Percentiles rank a stretch among this genome's conserved stretches.
Conservation (phyloP, 495 filamentous ascomycete genomes). For the Penicillium dipodomyicola region DNA sequence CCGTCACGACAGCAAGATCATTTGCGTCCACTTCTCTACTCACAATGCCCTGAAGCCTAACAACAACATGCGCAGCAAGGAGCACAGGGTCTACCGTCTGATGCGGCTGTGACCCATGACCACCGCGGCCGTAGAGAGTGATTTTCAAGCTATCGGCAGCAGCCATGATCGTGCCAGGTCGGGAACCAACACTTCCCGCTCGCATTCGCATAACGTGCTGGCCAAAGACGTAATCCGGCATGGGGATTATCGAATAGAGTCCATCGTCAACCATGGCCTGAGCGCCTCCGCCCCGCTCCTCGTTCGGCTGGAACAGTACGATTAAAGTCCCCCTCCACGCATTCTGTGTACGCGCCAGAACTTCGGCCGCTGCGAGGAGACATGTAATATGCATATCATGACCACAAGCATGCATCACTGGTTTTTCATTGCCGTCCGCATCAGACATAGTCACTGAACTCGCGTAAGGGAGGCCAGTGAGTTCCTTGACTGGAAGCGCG, state of each 20-base stretch:
- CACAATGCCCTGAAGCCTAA: slow-evolving; percentile 51
- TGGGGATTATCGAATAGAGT: slow-evolving; percentile 47
- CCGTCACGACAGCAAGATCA: slow-evolving; percentile 51
- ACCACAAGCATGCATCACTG: slow-evolving; percentile 57
- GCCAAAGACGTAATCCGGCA: slow-evolving; percentile 50
- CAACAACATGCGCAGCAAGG: slow-evolving; percentile 48
- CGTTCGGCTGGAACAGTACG: slow-evolving; percentile 55
- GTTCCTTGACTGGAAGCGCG: slow-evolving; percentile 51
- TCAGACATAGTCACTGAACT: slow-evolving; percentile 44
- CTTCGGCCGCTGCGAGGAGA: slow-evolving; percentile 50
- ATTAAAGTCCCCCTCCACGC: slow-evolving; percentile 52
- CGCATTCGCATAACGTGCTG: slow-evolving; percentile 52
- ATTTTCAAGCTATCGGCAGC: slow-evolving; percentile 51
- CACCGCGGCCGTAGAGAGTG: slow-evolving; percentile 51
- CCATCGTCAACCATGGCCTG: slow-evolving; percentile 56
- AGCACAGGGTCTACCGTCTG: slow-evolving; percentile 51
- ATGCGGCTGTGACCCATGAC: slow-evolving; percentile 53
- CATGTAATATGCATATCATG: slow-evolving; percentile 59
- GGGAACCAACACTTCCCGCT: slow-evolving; percentile 41
- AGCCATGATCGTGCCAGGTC: slow-evolving; percentile 44
- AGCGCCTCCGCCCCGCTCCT: slow-evolving; percentile 52
- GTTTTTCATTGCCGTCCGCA: slow-evolving; percentile 41
- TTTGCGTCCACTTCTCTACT: slow-evolving; percentile 48
- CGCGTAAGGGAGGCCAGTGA: slow-evolving; percentile 50
- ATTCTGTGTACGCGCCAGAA: slow-evolving; percentile 27